Evolutionary conservation across 2,329 filamentous ascomycete genomes (phyloP).

Genomic region (Cercospora brassicicola): DNA sequence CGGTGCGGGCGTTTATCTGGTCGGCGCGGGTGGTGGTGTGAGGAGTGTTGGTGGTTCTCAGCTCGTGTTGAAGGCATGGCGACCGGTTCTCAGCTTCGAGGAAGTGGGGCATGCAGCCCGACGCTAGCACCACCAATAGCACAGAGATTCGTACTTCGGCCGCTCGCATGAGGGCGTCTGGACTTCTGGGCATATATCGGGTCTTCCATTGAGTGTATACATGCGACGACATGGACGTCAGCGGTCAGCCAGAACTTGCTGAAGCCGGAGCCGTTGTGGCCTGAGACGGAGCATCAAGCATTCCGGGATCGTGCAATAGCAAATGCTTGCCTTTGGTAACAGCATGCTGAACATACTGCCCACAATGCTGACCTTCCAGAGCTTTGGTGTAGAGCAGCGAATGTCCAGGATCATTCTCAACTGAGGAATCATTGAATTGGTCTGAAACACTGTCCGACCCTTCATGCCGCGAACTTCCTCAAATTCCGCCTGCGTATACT

Average conservation of each 20-base stretch:
- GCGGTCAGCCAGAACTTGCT: background rate
- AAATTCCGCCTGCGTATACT: too few relatives aligned
- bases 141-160: background rate
- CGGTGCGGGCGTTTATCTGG: background rate
- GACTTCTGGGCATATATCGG: background rate
- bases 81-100: background rate
- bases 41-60: background rate
- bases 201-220: background rate
- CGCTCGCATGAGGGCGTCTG: background rate
- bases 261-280: background rate
- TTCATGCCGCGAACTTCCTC: too few relatives aligned
- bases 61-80: constrained; percentile 6
- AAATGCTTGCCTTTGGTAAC: too few relatives aligned
- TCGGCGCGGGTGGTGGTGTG: background rate
- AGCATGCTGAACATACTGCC: too few relatives aligned
- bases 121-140: background rate
- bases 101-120: constrained; percentile 4
- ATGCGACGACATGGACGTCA: background rate
- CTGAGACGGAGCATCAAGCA: background rate
- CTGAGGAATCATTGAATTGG: too few relatives aligned
- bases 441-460: too few relatives aligned
- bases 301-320: too few relatives aligned
- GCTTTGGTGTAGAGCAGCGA: too few relatives aligned
- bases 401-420: too few relatives aligned
- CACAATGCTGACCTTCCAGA: too few relatives aligned